phyloP scores from a whole-genome alignment of 768 basidiomycete genomes.

The Phaeotremella fagi region DNA sequence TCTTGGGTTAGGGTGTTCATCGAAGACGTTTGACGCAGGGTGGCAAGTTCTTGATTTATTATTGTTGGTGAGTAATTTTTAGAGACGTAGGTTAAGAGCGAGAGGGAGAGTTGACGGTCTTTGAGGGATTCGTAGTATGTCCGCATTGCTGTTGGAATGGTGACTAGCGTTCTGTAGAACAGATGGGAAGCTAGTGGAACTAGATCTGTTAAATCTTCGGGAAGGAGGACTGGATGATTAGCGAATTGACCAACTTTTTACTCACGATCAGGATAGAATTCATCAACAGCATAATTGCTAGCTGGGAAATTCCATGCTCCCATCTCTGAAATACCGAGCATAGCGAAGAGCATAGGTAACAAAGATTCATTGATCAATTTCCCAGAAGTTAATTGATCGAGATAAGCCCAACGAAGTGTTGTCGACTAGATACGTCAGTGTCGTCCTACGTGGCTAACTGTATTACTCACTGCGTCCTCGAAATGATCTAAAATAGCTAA shows the following conservation, averaged over 20 bases:
- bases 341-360: conserved; percentile 64
- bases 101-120: conserved; percentile 76
- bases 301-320: conserved; percentile 69
- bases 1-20: conserved; percentile 60
- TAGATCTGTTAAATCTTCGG: conserved; percentile 34
- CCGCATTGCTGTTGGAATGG: conserved; percentile 78
- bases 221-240: conserved; percentile 34
- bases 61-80: conserved; percentile 83
- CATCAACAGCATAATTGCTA: conserved; percentile 79
- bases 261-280: conserved; percentile 62
- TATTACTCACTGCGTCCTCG: conserved; percentile 63
- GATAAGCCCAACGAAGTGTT: conserved; percentile 76
- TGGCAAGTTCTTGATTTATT: conserved; percentile 73
- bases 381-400: conserved; percentile 72
- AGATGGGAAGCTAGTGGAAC: conserved; percentile 72
- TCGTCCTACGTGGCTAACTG: conserved; percentile 5
- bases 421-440: conserved; percentile 61
- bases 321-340: conserved; percentile 62
- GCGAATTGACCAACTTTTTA: neutral
- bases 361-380: conserved; percentile 63
- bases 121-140: conserved; percentile 81
- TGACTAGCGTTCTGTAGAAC: conserved; percentile 78
- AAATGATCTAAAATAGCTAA: conserved; percentile 85
- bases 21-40: conserved; percentile 52
- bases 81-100: conserved; percentile 72